phyloP scores from a whole-genome alignment of 257 asterid genomes.

The Solanum piurae region DNA sequence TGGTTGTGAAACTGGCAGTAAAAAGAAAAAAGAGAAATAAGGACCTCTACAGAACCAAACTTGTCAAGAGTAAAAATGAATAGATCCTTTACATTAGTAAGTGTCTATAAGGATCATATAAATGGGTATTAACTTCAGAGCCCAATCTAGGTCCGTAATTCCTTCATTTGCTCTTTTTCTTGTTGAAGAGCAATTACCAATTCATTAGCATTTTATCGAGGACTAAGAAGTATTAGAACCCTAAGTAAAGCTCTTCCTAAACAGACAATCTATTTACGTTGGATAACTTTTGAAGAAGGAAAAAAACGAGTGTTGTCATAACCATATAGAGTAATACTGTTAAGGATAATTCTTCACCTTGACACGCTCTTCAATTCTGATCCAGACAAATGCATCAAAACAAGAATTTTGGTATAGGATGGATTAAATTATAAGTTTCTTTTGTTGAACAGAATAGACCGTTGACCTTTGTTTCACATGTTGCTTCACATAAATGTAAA shows the following conservation, averaged over 20 bases:
- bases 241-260: background rate
- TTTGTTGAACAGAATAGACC: background rate
- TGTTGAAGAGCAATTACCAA: background rate
- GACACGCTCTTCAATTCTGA: background rate
- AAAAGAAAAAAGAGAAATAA: background rate
- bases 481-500: background rate
- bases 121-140: background rate
- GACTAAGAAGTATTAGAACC: background rate
- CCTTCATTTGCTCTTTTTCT: background rate
- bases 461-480: background rate
- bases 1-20: background rate
- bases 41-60: background rate
- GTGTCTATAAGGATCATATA: background rate
- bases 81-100: background rate
- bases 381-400: background rate
- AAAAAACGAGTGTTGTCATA: background rate
- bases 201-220: background rate
- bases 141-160: background rate
- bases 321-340: background rate
- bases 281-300: background rate
- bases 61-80: background rate
- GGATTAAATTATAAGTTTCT: background rate
- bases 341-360: background rate
- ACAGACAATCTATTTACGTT: background rate
- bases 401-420: background rate